Conservation (phyloP, 106 monocot genomes). For the Gastrodia elata region DNA sequence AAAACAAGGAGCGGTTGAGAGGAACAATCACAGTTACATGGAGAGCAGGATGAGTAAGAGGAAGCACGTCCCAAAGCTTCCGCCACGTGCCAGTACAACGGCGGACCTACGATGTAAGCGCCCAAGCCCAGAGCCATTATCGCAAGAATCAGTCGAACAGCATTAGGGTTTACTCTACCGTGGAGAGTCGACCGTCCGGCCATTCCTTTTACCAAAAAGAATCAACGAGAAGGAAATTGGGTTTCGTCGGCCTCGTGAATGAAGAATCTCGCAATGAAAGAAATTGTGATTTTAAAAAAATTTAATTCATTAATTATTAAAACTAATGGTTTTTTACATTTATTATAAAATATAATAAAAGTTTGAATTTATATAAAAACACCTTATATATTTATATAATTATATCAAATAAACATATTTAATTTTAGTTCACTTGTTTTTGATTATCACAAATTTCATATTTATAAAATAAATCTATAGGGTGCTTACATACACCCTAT, state of each 20-base stretch:
- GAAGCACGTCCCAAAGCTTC: constrained; percentile 14
- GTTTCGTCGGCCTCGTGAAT: constrained; percentile 5
- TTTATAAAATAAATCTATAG: too few species aligned
- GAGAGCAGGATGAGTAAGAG: constrained; percentile 13
- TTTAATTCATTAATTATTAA: too few species aligned
- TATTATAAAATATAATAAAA: too few species aligned
- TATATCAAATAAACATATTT: too few species aligned
- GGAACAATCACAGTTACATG: constrained; percentile 21
- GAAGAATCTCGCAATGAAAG: not conserved
- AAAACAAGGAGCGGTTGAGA: constrained; percentile 18
- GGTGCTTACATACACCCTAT: too few species aligned
- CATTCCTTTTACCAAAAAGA: constrained; percentile 9
- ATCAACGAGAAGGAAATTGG: not conserved
- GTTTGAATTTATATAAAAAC: too few species aligned
- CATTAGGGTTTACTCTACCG: constrained; percentile 14
- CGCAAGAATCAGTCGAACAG: constrained; percentile 3
- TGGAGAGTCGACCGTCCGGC: constrained; percentile 7
- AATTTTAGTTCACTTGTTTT: too few species aligned
- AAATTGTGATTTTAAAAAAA: too few species aligned
- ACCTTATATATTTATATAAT: too few species aligned
- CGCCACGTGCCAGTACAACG: constrained; percentile 23
- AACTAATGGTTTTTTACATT: too few species aligned
- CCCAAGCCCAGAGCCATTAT: constrained; percentile 21
- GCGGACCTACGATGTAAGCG: constrained; percentile 22
- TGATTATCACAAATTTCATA: too few species aligned